Base-by-base conservation (phyloP, 1,139 yeast genomes). In the Saccharomyces hybrid region DNA sequence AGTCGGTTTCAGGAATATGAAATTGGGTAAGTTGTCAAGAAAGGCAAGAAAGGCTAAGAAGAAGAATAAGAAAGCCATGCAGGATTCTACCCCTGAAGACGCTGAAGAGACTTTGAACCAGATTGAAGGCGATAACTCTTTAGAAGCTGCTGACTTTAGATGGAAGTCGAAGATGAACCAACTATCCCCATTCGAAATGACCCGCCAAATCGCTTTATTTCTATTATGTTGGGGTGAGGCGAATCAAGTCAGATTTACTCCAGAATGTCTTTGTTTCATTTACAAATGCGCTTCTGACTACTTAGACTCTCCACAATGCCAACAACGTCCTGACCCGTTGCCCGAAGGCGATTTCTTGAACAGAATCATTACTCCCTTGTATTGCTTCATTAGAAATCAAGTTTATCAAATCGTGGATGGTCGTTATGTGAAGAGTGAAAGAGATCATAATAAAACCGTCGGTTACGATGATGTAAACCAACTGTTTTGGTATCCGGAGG, bases 381-480 rank as follows among this genome's bases (percentile, higher is more conserved):
- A 93, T 76, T 81, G 86, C 68, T 93, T 82, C 78, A 79, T 93
- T 63, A 87, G 98, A 75, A 83, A 93, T 62, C 98, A 93, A 75
- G 97, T 93, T 57, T 93, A 90, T 70, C 97, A 93, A 75, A 84
- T 93, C 64, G 80, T 86, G 64, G 96, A 91, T 63, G 98, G 98
- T 59, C 88, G 95, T 75, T 95, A 86, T 68, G 95, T 93, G 66
- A 95, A 95, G 77, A 91, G 99, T 73, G 99, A 93, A 79, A 86
- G 81, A 68, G 99, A 93, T 74, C 99, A 93, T 76, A 86, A 89
- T 77, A 81, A 86, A 70, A 81, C 93, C 64, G 86, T 93, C 70
- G 99, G 99, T 73, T 93, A 93, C 73, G 99, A 93, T 77, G 99
- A 93, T 78, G 96, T 93, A 58, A 93, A 93, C 75, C 99, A 93